phyloP scores from a whole-genome alignment of 1,139 yeast species.

The Taiozyma onychis region DNA sequence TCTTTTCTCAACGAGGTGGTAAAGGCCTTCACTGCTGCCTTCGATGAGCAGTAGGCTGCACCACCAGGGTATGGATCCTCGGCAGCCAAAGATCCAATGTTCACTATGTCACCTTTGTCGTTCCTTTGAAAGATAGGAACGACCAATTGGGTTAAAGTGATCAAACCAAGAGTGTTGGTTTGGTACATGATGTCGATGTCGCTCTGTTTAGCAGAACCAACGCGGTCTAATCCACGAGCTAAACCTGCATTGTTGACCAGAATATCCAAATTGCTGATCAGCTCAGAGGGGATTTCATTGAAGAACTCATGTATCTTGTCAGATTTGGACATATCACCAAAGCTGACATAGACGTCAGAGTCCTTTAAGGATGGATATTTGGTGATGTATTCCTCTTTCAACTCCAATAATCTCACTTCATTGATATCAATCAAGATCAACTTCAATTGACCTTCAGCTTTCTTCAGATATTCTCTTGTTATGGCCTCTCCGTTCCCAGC shows the following conservation, averaged over 20 bases:
- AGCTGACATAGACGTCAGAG: constrained; percentile 11
- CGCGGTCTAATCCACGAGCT: constrained; percentile 53
- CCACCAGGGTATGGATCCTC: constrained; percentile 76
- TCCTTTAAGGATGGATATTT: constrained; percentile 5
- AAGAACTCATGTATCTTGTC: constrained; percentile 43
- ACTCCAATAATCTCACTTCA: constrained; percentile 2
- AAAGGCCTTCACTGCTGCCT: constrained; percentile 64
- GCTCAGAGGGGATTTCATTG: constrained; percentile 31
- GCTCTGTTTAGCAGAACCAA: constrained; percentile 42
- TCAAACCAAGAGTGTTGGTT: constrained; percentile 60
- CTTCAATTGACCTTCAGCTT: constrained; percentile 15
- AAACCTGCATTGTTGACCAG: constrained; percentile 70
- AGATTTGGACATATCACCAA: constrained; percentile 25
- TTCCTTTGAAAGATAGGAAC: constrained; percentile 47
- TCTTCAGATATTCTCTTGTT: constrained; percentile 13
- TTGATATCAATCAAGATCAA: constrained; percentile 19
- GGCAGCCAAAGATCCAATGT: constrained; percentile 72
- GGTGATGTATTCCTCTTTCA: constrained; percentile 25
- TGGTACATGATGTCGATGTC: constrained; percentile 54
- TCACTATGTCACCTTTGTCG: constrained; percentile 55
- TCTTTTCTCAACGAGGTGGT: constrained; percentile 64
- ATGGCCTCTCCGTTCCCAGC: constrained; percentile 18
- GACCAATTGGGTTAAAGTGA: constrained; percentile 46
- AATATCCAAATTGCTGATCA: constrained; percentile 44
- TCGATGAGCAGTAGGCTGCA: constrained; percentile 68